Base-by-base conservation (phyloP, 495 filamentous ascomycete genomes). In the Penicillium silybi region DNA sequence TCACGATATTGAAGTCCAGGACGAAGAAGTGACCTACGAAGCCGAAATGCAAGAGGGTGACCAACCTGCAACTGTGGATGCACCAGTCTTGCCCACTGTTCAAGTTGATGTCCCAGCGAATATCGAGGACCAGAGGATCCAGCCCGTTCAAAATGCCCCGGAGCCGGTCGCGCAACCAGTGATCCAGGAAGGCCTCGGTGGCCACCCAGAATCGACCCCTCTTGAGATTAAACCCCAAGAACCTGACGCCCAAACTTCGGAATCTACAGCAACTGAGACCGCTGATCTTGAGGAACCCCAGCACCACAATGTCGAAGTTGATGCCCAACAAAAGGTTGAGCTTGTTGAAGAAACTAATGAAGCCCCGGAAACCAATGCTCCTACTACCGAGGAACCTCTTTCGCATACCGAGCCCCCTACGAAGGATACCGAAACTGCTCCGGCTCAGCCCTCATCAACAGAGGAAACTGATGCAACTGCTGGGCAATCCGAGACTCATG, bases 41-140 rank as follows among this genome's bases (percentile, higher is more conserved):
- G 62, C 69, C 3, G 72, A 73, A 37, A 77, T 77, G 74, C 48
- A 70, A 22, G 76, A 78, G 47, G 67, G 72, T 23, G 73, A 73
- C 43, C 66, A 69, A 45, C 69, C 64, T 35, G 63, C 69, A 41
- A 63, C 69, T 38, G 55, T 63, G 23, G 64, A 73, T 44, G 50
- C 57, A 22, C 60, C 68, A 34, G 37, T 17, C 16, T 40, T 70
- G 23, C 53, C 69, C 22, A 59, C 64, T 52, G 59, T 64, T 20
- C 55, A 66, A 38, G 44, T 67, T 46, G 65, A 63, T 44, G 25
- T n/a, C 10, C 47, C 57, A 2, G 15, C 41, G 19, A 37, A 22
- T 37, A 32, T 38, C 38, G 61, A 62, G 41, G 9, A 52, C 0
- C 34, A 37, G 19, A 25, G 56, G 44, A 58, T 46, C 26, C 51